A percentile compares a stretch with the other conserved stretches of the same genome.
phyloP scores from a whole-genome alignment of 2,329 filamentous ascomycete genomes.

The Alternaria sp. region DNA sequence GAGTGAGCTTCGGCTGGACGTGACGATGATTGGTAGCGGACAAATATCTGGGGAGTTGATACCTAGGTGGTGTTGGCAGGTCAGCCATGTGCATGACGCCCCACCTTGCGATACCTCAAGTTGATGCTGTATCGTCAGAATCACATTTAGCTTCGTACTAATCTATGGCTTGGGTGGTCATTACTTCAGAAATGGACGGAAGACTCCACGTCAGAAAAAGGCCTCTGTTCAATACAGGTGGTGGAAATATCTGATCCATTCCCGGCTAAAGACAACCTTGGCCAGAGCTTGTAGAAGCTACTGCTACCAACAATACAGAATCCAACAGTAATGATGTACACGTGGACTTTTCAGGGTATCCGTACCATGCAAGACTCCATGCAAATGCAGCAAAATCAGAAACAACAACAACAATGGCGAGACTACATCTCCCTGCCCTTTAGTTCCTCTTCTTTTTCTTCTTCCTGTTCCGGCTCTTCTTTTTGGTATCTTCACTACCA shows the following conservation, averaged over 20 bases:
- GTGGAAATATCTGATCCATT: not conserved
- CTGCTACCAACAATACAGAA: not conserved
- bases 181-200: not conserved
- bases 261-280: not conserved
- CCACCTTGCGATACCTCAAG: not conserved
- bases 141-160: not conserved
- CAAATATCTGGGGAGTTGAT: not conserved
- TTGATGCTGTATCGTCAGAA: not conserved
- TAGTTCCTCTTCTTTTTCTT: slow-evolving; percentile 50
- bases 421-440: not conserved
- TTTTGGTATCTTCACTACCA: slow-evolving; percentile 35
- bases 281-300: not conserved
- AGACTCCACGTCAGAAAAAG: not conserved
- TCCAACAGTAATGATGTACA: not conserved
- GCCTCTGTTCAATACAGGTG: not conserved
- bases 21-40: not conserved
- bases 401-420: not conserved
- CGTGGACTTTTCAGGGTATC: slow-evolving; percentile 29
- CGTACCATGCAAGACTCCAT: slow-evolving; percentile 27
- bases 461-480: slow-evolving; percentile 49
- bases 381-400: slow-evolving; percentile 22
- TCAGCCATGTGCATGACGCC: not conserved
- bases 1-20: not conserved
- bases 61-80: not conserved
- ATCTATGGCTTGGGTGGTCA: not conserved